phyloP scores from a whole-genome alignment of 1,284 basidiomycete genomes.

The Ganoderma meredithae region DNA sequence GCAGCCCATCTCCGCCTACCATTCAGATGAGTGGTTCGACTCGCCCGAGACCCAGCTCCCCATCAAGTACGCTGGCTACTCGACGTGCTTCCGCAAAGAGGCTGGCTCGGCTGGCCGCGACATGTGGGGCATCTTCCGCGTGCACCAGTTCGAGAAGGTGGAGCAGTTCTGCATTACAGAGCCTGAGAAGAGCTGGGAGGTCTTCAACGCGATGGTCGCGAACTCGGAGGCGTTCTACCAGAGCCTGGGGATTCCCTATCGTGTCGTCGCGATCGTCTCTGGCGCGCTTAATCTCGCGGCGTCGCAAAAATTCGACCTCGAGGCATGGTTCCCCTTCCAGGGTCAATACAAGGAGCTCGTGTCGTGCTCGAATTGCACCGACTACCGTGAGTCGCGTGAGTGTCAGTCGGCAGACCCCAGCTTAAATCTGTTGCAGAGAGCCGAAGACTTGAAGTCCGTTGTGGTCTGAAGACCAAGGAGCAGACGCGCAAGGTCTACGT shows the following conservation, averaged over 20 bases:
- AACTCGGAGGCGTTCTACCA: conserved; percentile 97
- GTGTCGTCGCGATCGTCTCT: conserved; percentile 95
- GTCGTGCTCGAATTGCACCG: conserved; percentile 93
- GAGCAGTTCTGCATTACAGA: conserved; percentile 98
- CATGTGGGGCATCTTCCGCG: conserved; percentile 99
- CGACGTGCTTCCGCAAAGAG: conserved; percentile 99
- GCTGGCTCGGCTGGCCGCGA: conserved; percentile 97
- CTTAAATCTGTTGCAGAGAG: conserved; percentile 66
- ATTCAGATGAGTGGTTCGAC: conserved; percentile 98
- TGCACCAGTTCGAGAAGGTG: conserved; percentile 99
- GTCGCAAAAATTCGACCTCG: conserved; percentile 96
- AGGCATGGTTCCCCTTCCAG: conserved; percentile 99
- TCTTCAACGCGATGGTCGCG: conserved; percentile 91
- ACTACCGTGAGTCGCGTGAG: conserved; percentile 78
- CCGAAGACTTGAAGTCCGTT: conserved; percentile 88
- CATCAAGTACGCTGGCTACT: conserved; percentile 84
- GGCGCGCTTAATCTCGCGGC: conserved; percentile 97
- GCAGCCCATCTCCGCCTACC: conserved; percentile 96
- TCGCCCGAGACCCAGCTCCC: conserved; percentile 91
- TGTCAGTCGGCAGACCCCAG: not conserved
- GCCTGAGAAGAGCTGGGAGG: conserved; percentile 93
- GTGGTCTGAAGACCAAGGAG: conserved; percentile 88
- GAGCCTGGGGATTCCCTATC: conserved; percentile 90
- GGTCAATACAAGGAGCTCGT: conserved; percentile 95
- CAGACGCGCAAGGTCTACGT: conserved; percentile 91